Evolutionary conservation across 2,329 filamentous ascomycete species (phyloP).

Genomic region (Aspergillus uvarum): DNA sequence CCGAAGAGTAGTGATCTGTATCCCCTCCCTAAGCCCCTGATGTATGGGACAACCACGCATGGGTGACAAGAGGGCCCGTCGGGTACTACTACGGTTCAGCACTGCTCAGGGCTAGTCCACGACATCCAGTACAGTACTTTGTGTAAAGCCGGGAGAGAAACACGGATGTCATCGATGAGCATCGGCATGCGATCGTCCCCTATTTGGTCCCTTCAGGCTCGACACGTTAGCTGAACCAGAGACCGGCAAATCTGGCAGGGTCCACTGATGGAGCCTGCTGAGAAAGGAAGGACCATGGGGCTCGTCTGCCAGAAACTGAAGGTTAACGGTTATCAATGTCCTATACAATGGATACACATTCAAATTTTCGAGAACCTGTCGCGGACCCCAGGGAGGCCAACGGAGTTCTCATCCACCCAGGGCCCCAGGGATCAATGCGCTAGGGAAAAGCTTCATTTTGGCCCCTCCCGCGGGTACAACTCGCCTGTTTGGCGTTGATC

Average conservation of each 20-base stretch:
- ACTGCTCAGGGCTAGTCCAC: neutral
- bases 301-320: slow-evolving; percentile 23
- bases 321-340: slow-evolving; percentile 11
- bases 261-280: slow-evolving; percentile 32
- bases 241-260: slow-evolving; percentile 14
- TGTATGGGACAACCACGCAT: neutral
- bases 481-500: neutral
- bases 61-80: neutral
- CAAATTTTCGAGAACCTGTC: neutral
- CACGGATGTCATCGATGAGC: neutral
- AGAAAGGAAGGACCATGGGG: slow-evolving; percentile 21
- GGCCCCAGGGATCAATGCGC: slow-evolving; percentile 4
- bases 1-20: neutral
- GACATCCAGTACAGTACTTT: neutral
- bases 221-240: slow-evolving; percentile 11
- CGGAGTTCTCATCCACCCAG: slow-evolving; percentile 8
- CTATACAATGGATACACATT: neutral
- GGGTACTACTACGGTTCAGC: slow-evolving; percentile 1
- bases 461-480: neutral
- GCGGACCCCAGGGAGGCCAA: slow-evolving; percentile 7
- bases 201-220: slow-evolving; percentile 13
- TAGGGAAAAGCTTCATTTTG: slow-evolving; percentile 13
- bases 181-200: slow-evolving; percentile 11
- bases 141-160: neutral
- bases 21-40: neutral